phyloP scores from a whole-genome alignment of 139 green algal genomes.

The Chlorella vulgaris region DNA sequence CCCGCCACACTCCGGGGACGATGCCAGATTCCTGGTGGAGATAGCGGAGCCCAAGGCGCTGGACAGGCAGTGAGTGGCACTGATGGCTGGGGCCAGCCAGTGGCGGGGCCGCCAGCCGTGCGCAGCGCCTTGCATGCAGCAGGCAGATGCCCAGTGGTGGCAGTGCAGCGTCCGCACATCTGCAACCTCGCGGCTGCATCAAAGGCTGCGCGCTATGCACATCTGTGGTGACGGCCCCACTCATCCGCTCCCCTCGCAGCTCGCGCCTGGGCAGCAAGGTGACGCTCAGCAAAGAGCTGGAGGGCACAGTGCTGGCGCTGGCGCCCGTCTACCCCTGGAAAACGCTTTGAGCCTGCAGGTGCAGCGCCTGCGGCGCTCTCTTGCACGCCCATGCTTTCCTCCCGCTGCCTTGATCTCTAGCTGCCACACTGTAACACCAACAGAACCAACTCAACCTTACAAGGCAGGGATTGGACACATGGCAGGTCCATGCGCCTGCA shows the following conservation, averaged over 20 bases:
- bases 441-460: too few relatives aligned
- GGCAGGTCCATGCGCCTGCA: too few relatives aligned
- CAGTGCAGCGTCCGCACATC: too few relatives aligned
- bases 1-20: neutral
- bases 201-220: too few relatives aligned
- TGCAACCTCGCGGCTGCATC: too few relatives aligned
- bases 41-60: neutral
- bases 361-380: too few relatives aligned
- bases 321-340: slow-evolving; percentile 7
- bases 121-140: neutral
- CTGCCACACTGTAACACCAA: too few relatives aligned
- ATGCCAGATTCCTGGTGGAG: slow-evolving; percentile 9
- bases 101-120: neutral
- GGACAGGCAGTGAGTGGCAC: slow-evolving; percentile 25
- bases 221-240: too few relatives aligned
- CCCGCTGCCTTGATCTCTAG: too few relatives aligned
- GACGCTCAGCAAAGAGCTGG: slow-evolving; percentile 25
- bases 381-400: too few relatives aligned
- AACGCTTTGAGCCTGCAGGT: neutral
- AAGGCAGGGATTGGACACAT: too few relatives aligned
- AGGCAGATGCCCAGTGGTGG: too few relatives aligned
- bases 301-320: slow-evolving; percentile 28
- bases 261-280: slow-evolving; percentile 41
- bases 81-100: neutral
- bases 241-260: slow-evolving; percentile 5